A percentile compares a stretch with the other conserved stretches of the same genome.
Conservation (phyloP, 495 filamentous ascomycete genomes). For the Hypoxylon perforatum region DNA sequence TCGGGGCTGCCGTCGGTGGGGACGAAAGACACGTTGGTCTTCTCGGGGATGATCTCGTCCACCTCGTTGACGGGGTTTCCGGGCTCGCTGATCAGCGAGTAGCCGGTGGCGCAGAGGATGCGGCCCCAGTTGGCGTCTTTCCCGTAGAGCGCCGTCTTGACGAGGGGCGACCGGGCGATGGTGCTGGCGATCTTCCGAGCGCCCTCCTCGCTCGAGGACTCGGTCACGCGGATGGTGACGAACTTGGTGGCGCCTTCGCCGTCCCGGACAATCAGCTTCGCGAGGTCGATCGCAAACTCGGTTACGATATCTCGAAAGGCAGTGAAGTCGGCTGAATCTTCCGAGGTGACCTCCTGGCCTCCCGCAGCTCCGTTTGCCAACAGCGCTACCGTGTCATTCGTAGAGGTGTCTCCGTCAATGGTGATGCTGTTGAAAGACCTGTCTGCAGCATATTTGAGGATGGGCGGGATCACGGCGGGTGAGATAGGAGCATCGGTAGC, state of each 20-base stretch:
- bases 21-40: slow-evolving; percentile 91
- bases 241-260: slow-evolving; percentile 99
- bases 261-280: slow-evolving; percentile 93
- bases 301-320: slow-evolving; percentile 77
- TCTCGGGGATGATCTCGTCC: slow-evolving; percentile 76
- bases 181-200: slow-evolving; percentile 80
- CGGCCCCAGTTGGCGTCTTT: slow-evolving; percentile 98
- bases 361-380: slow-evolving; percentile 95
- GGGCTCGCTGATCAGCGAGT: slow-evolving; percentile 76
- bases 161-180: slow-evolving; percentile 92
- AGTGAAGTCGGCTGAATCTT: slow-evolving; percentile 69
- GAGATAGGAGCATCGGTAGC: slow-evolving; percentile 91
- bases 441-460: slow-evolving; percentile 80
- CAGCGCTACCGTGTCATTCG: slow-evolving; percentile 95
- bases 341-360: slow-evolving; percentile 68
- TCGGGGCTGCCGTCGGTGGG: slow-evolving; percentile 84
- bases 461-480: slow-evolving; percentile 69
- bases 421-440: slow-evolving; percentile 97
- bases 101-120: slow-evolving; percentile 94
- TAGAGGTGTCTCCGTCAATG: slow-evolving; percentile 95
- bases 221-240: slow-evolving; percentile 87
- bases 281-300: slow-evolving; percentile 81
- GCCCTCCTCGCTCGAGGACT: slow-evolving; percentile 72
- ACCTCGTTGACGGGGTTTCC: slow-evolving; percentile 66
- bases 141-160: slow-evolving; percentile 97